A percentile compares a stretch with the other conserved stretches of the same genome.
Conservation (phyloP, 2,329 filamentous ascomycete genomes). For the Trichoderma arundinaceum region DNA sequence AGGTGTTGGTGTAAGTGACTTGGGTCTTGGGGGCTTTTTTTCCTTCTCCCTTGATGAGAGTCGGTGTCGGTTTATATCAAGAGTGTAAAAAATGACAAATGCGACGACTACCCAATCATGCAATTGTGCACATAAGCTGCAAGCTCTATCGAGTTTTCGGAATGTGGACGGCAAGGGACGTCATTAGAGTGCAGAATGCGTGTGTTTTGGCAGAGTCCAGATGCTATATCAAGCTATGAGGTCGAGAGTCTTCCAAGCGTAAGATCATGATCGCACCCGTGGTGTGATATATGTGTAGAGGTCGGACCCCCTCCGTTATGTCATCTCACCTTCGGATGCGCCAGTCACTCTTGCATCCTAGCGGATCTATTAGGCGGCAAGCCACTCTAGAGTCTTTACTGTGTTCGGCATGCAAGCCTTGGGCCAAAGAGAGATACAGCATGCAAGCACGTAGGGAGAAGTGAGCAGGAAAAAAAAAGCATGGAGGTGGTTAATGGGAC, state of each 20-base stretch:
- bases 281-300: conserved; percentile 30
- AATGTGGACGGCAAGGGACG: conserved; percentile 18
- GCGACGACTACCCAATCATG: conserved; percentile 24
- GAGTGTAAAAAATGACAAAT: conserved; percentile 2
- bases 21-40: not conserved
- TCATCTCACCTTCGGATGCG: conserved; percentile 29
- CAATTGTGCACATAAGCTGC: conserved; percentile 30
- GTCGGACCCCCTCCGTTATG: conserved; percentile 26
- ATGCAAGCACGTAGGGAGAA: conserved; percentile 26
- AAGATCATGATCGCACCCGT: conserved; percentile 29
- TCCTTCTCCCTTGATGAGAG: conserved; percentile 15
- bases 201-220: conserved; percentile 14
- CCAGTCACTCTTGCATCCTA: conserved; percentile 30
- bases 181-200: conserved; percentile 27
- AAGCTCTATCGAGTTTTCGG: conserved; percentile 30
- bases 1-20: conserved; percentile 5
- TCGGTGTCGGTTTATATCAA: conserved; percentile 30
- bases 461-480: conserved; percentile 7
- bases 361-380: conserved; percentile 30
- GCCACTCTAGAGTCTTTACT: conserved; percentile 29
- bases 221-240: conserved; percentile 21
- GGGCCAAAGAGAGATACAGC: conserved; percentile 30
- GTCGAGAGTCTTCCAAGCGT: conserved; percentile 24
- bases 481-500: conserved; percentile 21
- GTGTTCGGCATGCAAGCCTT: conserved; percentile 29